Conservation (phyloP, 495 filamentous ascomycete genomes). For the Thozetella sp. region DNA sequence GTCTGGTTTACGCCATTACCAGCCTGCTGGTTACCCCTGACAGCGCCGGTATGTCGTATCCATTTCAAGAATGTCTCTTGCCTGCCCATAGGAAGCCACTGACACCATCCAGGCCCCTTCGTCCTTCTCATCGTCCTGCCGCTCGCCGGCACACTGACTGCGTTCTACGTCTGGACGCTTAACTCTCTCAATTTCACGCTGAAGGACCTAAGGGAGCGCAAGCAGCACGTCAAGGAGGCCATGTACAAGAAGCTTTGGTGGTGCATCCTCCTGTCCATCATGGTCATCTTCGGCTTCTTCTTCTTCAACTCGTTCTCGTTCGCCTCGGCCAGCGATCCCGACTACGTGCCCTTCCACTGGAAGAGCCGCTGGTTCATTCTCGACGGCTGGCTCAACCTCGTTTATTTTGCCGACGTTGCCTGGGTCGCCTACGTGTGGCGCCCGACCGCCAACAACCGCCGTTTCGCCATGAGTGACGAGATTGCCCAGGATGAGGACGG, state of each 20-base stretch:
- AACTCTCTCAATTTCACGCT: constrained; percentile 93
- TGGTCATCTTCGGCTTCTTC: constrained; percentile 97
- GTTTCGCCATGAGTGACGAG: constrained; percentile 99
- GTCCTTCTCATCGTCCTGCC: constrained; percentile 96
- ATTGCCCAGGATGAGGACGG: constrained; percentile 96
- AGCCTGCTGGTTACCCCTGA: constrained; percentile 88
- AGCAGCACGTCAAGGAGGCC: constrained; percentile 86
- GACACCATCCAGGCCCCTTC: constrained; percentile 62
- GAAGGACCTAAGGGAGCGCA: constrained; percentile 91
- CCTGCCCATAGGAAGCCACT: not conserved
- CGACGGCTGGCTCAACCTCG: constrained; percentile 96
- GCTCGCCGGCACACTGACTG: constrained; percentile 87
- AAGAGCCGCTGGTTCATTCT: constrained; percentile 96
- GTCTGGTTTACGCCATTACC: constrained; percentile 88
- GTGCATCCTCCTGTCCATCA: constrained; percentile 88
- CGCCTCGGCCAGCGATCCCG: constrained; percentile 75
- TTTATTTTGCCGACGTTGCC: constrained; percentile 89
- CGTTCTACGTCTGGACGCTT: constrained; percentile 98
- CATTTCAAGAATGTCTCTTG: not conserved
- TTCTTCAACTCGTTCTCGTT: constrained; percentile 93
- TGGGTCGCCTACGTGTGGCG: constrained; percentile 98
- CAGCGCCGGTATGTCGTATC: constrained; percentile 56
- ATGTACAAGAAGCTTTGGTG: constrained; percentile 99
- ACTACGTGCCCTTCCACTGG: constrained; percentile 96
- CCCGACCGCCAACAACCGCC: constrained; percentile 92